Base-by-base conservation (phyloP, 208 protist genomes). In the Endotrypanum monterogeii region DNA sequence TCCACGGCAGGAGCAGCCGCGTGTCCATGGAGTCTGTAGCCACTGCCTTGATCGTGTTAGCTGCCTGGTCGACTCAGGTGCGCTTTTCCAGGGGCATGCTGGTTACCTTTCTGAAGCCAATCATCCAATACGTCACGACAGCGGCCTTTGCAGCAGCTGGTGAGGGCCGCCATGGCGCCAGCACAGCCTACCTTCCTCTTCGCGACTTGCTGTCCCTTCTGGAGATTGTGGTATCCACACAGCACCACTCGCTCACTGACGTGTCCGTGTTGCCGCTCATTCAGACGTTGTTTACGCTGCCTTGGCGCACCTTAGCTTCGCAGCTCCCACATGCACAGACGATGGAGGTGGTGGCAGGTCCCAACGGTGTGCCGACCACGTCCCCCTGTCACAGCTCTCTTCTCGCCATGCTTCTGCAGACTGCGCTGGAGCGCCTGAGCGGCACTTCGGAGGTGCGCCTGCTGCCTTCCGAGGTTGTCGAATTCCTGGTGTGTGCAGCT, bases 21-120 rank as follows among this genome's bases (percentile, higher is more conserved):
- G 66, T 66, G 48, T 67, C 67, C 61, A 68, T 52, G 52, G 88
- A 96, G 74, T 86, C 79, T 14, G 78, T 88, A 39, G 87, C 87
- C 71, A 88, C 87, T 23, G 86, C 92, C 23, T 79, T 96, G 25
- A 71, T 96, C 55, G 87, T 94, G 20, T 68, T 96, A 20, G 83
- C 85, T 25, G 82, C 89, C 52, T 96, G 92, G 92, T 76, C 79
- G 23, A 72, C 73, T 23, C 89, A 94, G 71, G 83, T 89, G 44
- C 81, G 85, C 62, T 88, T 96, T 65, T 86, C 89, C 3, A 68
- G 85, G 48, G 56, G 80, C 63, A 94, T 87, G 65, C 77, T 94
- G 63, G 54, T 65, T 37, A 84, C 87, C 5, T 68, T 94, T 14
- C 71, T 94, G 63, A 85, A 89, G 73, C 92, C 89, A 20, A 65